phyloP scores from a whole-genome alignment of 1,284 basidiomycete genomes.

The Rhodotorula sp. region DNA sequence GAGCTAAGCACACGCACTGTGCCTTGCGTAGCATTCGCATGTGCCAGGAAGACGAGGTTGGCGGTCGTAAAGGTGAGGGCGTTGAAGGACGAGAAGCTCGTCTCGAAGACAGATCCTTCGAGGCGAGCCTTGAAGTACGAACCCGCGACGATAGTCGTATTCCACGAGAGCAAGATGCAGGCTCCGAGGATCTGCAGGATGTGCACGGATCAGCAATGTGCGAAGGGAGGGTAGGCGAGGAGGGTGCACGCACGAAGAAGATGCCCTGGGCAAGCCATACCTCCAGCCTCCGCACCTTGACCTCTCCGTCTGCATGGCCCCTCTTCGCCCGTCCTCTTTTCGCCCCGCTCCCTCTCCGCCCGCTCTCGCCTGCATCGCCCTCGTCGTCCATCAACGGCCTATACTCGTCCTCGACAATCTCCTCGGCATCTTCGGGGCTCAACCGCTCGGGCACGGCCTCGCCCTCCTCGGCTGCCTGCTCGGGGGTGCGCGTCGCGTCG shows the following conservation, averaged over 20 bases:
- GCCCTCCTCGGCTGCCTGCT: constrained; percentile 10
- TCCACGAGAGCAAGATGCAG: constrained; percentile 40
- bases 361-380: not conserved
- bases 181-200: constrained; percentile 31
- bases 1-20: constrained; percentile 4
- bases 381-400: constrained; percentile 34
- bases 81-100: constrained; percentile 38
- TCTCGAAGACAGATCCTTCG: constrained; percentile 31
- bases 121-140: constrained; percentile 41
- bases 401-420: constrained; percentile 35
- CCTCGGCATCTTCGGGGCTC: constrained; percentile 26
- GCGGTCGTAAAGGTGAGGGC: constrained; percentile 42
- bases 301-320: not conserved
- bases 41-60: constrained; percentile 42
- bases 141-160: constrained; percentile 40
- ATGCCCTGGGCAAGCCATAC: constrained; percentile 31
- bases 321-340: not conserved
- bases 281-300: constrained; percentile 23
- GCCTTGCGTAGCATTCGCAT: constrained; percentile 37
- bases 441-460: constrained; percentile 24
- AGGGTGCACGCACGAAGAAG: constrained; percentile 31
- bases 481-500: constrained; percentile 3
- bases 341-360: not conserved
- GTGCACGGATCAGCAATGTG: too few relatives aligned
- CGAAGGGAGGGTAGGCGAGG: too few relatives aligned